Base-by-base conservation (phyloP, 176 grass and related monocot species). In the Oryza officinalis region DNA sequence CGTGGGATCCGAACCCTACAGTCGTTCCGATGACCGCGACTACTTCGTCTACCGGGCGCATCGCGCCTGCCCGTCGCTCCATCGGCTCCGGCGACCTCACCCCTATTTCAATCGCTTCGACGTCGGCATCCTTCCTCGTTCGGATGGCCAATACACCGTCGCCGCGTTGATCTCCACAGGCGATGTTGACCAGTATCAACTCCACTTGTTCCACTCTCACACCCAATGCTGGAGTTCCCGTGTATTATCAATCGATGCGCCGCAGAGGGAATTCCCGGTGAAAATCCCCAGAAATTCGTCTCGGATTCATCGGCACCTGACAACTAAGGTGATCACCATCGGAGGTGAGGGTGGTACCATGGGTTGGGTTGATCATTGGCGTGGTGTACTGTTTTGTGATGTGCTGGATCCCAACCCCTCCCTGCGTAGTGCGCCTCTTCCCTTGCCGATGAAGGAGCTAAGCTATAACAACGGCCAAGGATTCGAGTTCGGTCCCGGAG, bases 1-100 rank as follows among this genome's bases (percentile, higher is more conserved):
- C 65, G 14, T 77, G 23, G 7, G 6, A 38, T 6, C 1, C 0
- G 3, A 14, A 0, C 18, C 0, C 11, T 1, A 0, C 0, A 0
- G 0, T 0, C 50, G 0, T 8, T 40, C 8, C 18, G 0, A 2
- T 5, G 5, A 7, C 10, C 49, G 4, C 63, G 45, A 84, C 44
- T 68, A 27, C 2, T 84, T 76, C 63, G 5, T 84, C 44, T 84
- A 84, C 82, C 82, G 63, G 1, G 71, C 63, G 3, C 41, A 67
- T 30, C 2, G 43, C 30, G 28, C 3, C n/a, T 11, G 14, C 22
- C 72, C 30, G 45, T 76, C 63, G 44, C 82, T 84, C 10, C 0
- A 4, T 9, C 72, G 13, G 1, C 72, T 84, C 10, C 44, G 1
- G 13, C 12, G 13, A n/a, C 81, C 72, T 5, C 2, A 35, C 41